Evolutionary conservation across 257 asterid genomes (phyloP).

Genomic region (Salvia hispanica): DNA sequence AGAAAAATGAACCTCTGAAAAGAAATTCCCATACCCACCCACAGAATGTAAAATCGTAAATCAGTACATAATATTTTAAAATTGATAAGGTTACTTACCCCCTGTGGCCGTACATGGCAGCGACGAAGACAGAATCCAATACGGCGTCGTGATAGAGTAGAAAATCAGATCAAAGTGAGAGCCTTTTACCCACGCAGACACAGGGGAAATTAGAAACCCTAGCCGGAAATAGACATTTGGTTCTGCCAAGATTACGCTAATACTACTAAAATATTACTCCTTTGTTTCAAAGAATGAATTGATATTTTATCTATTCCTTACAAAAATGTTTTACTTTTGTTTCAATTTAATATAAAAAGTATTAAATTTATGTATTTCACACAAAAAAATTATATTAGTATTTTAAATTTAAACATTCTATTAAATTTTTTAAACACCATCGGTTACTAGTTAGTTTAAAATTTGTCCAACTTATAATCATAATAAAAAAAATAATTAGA

Average conservation of each 20-base stretch:
- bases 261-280: not conserved
- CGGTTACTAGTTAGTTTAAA: too few species aligned
- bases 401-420: too few species aligned
- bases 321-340: too few species aligned
- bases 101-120: conserved; percentile 31
- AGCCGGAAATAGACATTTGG: not conserved
- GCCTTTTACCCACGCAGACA: not conserved
- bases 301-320: too few species aligned
- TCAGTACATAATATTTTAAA: not conserved
- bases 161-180: not conserved
- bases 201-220: conserved; percentile 15
- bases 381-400: too few species aligned
- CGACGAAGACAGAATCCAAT: conserved; percentile 6
- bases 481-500: too few species aligned
- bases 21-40: not conserved
- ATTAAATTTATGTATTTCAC: too few species aligned
- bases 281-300: too few species aligned
- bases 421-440: too few species aligned
- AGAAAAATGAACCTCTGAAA: not conserved
- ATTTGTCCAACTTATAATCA: too few species aligned
- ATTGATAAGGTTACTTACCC: conserved; percentile 18
- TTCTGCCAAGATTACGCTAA: not conserved
- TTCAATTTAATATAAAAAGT: too few species aligned
- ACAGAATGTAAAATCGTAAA: not conserved
- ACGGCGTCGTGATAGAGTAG: conserved; percentile 6